Evolutionary conservation across 106 monocot genomes (phyloP).

Genomic region (Apostasia ramifera): DNA sequence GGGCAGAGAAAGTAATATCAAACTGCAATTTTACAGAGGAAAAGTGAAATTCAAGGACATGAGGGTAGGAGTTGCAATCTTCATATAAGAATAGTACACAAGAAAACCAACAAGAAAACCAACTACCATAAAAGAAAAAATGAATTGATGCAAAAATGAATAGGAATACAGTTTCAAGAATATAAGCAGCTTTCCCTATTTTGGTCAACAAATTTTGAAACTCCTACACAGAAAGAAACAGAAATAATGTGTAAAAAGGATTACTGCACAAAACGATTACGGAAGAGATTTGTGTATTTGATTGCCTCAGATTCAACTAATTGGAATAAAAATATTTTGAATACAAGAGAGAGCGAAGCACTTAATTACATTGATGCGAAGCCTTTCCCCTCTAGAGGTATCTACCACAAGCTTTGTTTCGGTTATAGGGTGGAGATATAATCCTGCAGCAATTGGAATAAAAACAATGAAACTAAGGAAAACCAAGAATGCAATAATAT

Average conservation of each 20-base stretch:
- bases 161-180: not conserved
- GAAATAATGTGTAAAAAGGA: not conserved
- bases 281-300: too few relatives aligned
- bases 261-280: too few relatives aligned
- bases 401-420: slow-evolving; percentile 90
- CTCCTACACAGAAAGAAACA: not conserved
- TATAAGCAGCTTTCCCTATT: not conserved
- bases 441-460: slow-evolving; percentile 41
- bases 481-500: not conserved
- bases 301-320: not conserved
- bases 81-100: too few relatives aligned
- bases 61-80: too few relatives aligned
- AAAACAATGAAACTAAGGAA: not conserved
- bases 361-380: slow-evolving; percentile 83
- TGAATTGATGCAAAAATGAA: not conserved
- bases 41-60: not conserved
- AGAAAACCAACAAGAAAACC: too few relatives aligned
- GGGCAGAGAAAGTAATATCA: slow-evolving; percentile 88
- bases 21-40: slow-evolving; percentile 55
- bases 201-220: not conserved
- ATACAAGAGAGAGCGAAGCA: not conserved
- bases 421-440: slow-evolving; percentile 75
- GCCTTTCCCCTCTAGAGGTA: slow-evolving; percentile 91
- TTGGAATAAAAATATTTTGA: not conserved
- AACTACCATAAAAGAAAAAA: not conserved